phyloP scores from a whole-genome alignment of 2,329 filamentous ascomycete species.

The Cladosporium sp. region DNA sequence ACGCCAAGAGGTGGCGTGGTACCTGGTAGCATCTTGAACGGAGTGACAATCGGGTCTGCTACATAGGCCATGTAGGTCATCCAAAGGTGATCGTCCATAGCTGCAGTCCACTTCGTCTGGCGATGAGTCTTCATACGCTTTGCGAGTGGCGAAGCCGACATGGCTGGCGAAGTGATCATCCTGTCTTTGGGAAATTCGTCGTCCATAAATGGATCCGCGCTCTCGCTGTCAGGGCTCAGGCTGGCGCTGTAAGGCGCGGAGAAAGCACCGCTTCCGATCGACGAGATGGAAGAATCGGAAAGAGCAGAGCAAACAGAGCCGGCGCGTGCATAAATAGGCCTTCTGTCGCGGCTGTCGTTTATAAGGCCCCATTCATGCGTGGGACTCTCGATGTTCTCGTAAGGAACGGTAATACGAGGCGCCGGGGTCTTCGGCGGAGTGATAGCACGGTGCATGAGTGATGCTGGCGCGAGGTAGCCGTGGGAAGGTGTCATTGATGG shows the following conservation, averaged over 20 bases:
- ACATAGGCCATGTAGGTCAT: conserved; percentile 66
- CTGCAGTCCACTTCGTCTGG: conserved; percentile 56
- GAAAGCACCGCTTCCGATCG: conserved; percentile 56
- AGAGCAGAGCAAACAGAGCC: conserved; percentile 60
- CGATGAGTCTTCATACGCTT: conserved; percentile 49
- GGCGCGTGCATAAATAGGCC: conserved; percentile 51
- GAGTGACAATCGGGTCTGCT: conserved; percentile 66
- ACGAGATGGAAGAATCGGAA: conserved; percentile 65
- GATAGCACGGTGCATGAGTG: conserved; percentile 41
- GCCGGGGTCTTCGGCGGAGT: conserved; percentile 55
- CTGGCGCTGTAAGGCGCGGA: conserved; percentile 47
- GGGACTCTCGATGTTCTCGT: conserved; percentile 27
- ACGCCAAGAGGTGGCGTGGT: conserved; percentile 65
- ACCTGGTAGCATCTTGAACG: conserved; percentile 67
- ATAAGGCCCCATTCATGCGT: conserved; percentile 38
- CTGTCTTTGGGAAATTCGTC: conserved; percentile 33
- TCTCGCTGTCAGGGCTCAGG: conserved; percentile 63
- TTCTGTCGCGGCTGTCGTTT: conserved; percentile 30
- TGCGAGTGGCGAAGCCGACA: conserved; percentile 32
- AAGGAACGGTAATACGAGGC: conserved; percentile 36
- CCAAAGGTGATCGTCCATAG: conserved; percentile 69
- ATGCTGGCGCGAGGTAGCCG: conserved; percentile 47
- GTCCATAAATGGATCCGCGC: conserved; percentile 55
- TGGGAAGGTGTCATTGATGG: conserved; percentile 36
- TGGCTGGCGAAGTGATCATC: conserved; percentile 30